These are phyloP conservation scores for Emergomyces pasteurianus DNA, from an alignment of 2,329 filamentous ascomycete species.

Conservation along the genomic window DNA sequence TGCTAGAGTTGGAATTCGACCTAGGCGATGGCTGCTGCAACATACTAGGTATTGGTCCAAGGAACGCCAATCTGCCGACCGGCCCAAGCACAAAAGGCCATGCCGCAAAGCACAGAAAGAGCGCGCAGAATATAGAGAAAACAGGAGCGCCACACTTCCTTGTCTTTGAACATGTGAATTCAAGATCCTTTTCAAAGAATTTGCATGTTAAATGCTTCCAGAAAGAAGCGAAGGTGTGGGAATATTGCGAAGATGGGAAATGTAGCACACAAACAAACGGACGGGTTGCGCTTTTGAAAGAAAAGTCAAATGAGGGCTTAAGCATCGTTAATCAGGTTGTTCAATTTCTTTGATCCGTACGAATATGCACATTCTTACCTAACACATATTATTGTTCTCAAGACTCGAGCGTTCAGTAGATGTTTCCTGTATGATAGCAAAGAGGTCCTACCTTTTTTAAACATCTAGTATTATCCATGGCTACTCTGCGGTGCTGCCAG, in stretches of 20 bases:
- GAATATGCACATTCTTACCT: too few relatives aligned
- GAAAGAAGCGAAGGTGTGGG: background rate
- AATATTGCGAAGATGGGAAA: too few relatives aligned
- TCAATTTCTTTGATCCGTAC: too few relatives aligned
- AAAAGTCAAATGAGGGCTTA: background rate
- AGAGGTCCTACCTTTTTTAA: background rate
- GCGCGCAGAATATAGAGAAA: background rate
- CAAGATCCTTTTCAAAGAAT: background rate
- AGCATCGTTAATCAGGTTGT: too few relatives aligned
- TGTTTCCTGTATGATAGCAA: too few relatives aligned
- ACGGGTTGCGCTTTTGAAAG: background rate
- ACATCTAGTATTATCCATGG: too few relatives aligned
- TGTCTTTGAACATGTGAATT: background rate
- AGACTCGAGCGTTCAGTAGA: too few relatives aligned
- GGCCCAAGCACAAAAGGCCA: conserved; percentile 1
- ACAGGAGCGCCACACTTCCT: background rate
- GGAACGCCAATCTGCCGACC: background rate
- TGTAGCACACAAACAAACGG: too few relatives aligned
- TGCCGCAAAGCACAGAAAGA: conserved; percentile 4
- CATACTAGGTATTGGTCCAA: conserved; percentile 3
- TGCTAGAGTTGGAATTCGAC: background rate
- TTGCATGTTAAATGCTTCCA: background rate
- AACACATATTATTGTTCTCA: too few relatives aligned
- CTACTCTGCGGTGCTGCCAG: too few relatives aligned
- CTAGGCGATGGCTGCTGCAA: background rate